Evolutionary conservation across 2,329 filamentous ascomycete species (phyloP).

Genomic region (Fusarium penzigii): DNA sequence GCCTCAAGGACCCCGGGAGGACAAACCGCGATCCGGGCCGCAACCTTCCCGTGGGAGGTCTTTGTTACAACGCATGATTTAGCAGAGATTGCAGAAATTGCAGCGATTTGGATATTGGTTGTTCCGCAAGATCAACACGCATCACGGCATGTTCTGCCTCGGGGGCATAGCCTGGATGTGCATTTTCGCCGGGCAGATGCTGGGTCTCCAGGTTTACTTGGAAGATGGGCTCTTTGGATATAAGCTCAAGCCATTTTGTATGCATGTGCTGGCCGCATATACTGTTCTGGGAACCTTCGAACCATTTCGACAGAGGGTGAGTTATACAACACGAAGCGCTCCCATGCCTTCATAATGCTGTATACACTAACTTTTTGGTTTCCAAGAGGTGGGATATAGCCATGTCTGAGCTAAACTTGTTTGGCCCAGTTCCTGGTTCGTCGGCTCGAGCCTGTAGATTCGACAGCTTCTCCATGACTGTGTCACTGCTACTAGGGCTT

Average conservation of each 20-base stretch:
- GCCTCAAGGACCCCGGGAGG: neutral
- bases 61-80: neutral
- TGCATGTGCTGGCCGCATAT: constrained; percentile 20
- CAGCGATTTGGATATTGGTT: neutral
- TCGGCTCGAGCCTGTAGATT: neutral
- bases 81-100: neutral
- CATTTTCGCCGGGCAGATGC: constrained; percentile 2
- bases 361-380: neutral
- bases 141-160: constrained; percentile 3
- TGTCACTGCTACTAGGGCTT: constrained; percentile 8
- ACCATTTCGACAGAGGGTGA: constrained; percentile 22
- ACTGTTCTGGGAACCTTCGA: constrained; percentile 24
- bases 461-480: constrained; percentile 2
- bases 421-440: neutral
- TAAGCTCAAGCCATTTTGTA: neutral
- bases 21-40: neutral
- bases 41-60: neutral
- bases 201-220: neutral
- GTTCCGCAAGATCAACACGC: neutral
- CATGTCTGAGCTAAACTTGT: constrained; percentile 18
- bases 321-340: neutral
- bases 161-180: constrained; percentile 4
- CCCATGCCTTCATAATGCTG: neutral
- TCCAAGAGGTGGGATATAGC: constrained; percentile 20
- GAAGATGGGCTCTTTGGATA: neutral